Base-by-base conservation (phyloP, 495 filamentous ascomycete species). In the Aspergillus diversus region DNA sequence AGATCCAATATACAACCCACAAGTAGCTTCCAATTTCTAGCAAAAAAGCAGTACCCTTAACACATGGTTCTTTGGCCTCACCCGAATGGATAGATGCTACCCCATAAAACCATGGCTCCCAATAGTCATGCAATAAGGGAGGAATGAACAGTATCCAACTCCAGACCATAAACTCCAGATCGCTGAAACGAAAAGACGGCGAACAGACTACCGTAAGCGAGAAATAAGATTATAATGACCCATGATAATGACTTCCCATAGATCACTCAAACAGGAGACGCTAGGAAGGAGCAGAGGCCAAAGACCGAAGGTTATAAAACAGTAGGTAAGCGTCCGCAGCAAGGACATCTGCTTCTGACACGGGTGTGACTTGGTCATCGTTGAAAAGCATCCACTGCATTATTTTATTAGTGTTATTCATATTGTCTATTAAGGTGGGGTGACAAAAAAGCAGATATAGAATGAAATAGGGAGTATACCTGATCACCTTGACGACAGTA, bases 311-410 rank as follows among this genome's bases (percentile, higher is more conserved):
- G 52, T 89, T 88, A 66, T 97, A 97, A 73, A 97, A 94, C 43
- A 97, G 75, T 46, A 97, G 77, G 73, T 96, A 97, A 11, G 93
- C 92, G 68, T 93, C 83, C 46, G 89, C 90, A 32, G 81, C 84
- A 31, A 97, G 82, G 7, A 97, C 93, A 56, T 97, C 89, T 7
- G 86, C 84, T 66, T 92, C 90, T 16, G 80, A 82, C 21, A 90
- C 92, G 54, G 91, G 66, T 52, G 91, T 92, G 49, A 97, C 93
- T 70, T 90, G 90, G 70, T 92, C 92, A 73, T 97, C 93, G 66
- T 97, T 92, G 79, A 97, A 96, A 33, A 86, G 81, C 71, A 93
- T 92, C 93, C 93, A 97, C 85, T 94, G 60, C 35, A 37, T 15
- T 55, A 37, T 15, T 55, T 48, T 35, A 6, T 77, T 52, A 74